These are phyloP conservation scores for Xerocomus nothofagi DNA, from an alignment of 1,284 basidiomycete species.

Conservation along the genomic window DNA sequence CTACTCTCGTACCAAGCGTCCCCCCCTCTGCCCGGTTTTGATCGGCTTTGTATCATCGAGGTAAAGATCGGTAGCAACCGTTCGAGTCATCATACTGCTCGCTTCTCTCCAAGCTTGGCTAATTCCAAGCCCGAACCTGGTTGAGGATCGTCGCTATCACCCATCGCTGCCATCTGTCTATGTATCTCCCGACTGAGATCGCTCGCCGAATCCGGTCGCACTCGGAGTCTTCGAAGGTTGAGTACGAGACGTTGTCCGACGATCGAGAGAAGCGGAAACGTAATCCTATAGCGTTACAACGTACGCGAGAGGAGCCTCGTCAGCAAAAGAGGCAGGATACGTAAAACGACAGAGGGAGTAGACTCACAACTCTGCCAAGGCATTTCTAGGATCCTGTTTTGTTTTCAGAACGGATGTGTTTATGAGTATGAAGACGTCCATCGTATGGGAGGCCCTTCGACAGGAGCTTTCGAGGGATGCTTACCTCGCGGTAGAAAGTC, in stretches of 20 bases:
- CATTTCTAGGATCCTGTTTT: conserved; percentile 23
- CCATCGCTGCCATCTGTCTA: conserved; percentile 18
- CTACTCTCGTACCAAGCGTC: not conserved
- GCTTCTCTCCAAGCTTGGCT: not conserved
- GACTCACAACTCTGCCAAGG: conserved; percentile 14
- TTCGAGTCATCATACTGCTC: not conserved
- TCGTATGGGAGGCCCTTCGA: no score
- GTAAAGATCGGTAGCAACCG: not conserved
- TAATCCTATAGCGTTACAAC: conserved; percentile 3
- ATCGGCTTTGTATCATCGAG: no score
- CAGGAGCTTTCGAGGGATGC: no score
- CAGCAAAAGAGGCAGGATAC: not conserved
- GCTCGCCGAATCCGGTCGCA: not conserved
- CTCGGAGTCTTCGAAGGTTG: conserved; percentile 19
- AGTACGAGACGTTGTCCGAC: conserved; percentile 28
- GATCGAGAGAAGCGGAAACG: conserved; percentile 13
- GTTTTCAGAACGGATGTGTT: no score
- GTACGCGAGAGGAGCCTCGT: not conserved
- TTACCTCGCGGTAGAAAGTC: conserved; percentile 12
- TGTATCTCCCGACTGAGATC: conserved; percentile 13
- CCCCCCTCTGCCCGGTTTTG: not conserved
- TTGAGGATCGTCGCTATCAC: not conserved
- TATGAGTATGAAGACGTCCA: no score
- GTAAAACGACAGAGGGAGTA: no score
- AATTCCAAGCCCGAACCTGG: conserved; percentile 1